Evolutionary conservation across 768 basidiomycete species (phyloP).

Genomic region (Arthromyces matolae): DNA sequence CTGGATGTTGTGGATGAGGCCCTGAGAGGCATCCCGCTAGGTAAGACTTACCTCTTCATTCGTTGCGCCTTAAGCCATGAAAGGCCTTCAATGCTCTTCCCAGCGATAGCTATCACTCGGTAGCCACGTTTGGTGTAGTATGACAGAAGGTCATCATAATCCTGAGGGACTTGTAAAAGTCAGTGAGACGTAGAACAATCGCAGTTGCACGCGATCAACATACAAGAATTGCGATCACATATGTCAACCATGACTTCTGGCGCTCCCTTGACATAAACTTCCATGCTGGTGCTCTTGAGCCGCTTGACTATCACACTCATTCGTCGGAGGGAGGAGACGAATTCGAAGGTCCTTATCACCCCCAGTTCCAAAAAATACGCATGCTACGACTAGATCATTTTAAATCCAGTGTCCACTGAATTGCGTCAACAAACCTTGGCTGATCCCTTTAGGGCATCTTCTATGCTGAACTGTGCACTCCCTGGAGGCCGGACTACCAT

Average conservation of each 20-base stretch:
- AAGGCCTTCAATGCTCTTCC: slow-evolving; percentile 88
- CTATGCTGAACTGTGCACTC: slow-evolving; percentile 83
- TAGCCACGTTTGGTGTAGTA: slow-evolving; percentile 97
- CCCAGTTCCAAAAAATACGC: slow-evolving; percentile 97
- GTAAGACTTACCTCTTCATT: slow-evolving; percentile 73
- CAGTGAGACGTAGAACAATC: slow-evolving; percentile 4
- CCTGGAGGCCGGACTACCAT: slow-evolving; percentile 95
- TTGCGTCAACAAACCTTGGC: slow-evolving; percentile 54
- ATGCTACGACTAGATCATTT: slow-evolving; percentile 48
- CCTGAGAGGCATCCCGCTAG: too few relatives aligned
- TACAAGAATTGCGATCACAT: slow-evolving; percentile 89
- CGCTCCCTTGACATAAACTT: slow-evolving; percentile 98
- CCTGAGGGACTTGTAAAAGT: slow-evolving; percentile 71
- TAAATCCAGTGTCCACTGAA: background rate
- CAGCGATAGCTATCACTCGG: slow-evolving; percentile 96
- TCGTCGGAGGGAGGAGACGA: slow-evolving; percentile 85
- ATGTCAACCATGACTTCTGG: slow-evolving; percentile 98
- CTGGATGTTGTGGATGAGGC: slow-evolving; percentile 39
- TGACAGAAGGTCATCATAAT: slow-evolving; percentile 93
- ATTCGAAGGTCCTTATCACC: slow-evolving; percentile 94
- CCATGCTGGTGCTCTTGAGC: slow-evolving; percentile 92
- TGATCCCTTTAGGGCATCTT: slow-evolving; percentile 87
- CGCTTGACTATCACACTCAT: slow-evolving; percentile 99
- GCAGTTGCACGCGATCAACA: slow-evolving; percentile 26
- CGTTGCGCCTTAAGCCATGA: slow-evolving; percentile 97